Base-by-base conservation (phyloP, 148 eudicot genomes). In the Dianthus caryophyllus region DNA sequence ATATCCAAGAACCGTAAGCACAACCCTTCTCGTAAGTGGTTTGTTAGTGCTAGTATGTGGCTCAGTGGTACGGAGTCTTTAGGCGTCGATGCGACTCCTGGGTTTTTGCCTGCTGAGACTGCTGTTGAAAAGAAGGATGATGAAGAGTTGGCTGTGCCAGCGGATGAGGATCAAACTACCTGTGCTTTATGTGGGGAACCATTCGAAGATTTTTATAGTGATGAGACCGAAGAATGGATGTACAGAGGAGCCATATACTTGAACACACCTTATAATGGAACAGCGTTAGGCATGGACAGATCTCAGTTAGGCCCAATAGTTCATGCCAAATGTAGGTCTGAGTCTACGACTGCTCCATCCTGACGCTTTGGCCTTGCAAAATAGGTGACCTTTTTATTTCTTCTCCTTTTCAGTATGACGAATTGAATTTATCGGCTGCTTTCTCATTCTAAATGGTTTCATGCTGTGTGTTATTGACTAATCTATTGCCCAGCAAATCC, bases 181-280 rank as follows among this genome's bases (percentile, higher is more conserved):
- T 94, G 98, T 82, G 98, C 92, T 13, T 65, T 94, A n/a, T 94
- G 98, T 73, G 97, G 97, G 54, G 98, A 94, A 59, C 67, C 86
- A 71, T 94, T 94, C 78, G 97, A 88, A 73, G 92, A 90, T 70
- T 90, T 84, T 75, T 94, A 90, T 49, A 86, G 95, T 62, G 98
- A 90, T 64, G 97, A 94, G 78, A 83, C 84, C 25, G 97, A 94
- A 50, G 97, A 90, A 78, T 94, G 98, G 98, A 94, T 90, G 98
- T 90, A 94, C 56, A 88, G 79, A 76, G 98, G 97, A 41, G 89
- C 98, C 50, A 92, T 88, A 21, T 94, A 90, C 74, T 77, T 84
- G 87, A 85, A 94, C 82, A 83, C 84, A 71, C 85, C 88, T 21
- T 46, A 24, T 63, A 25, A 27, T 81, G 96, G 90, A 51, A 76